phyloP scores from a whole-genome alignment of 2,329 filamentous ascomycete genomes.

The Ceratocystis ficicola region DNA sequence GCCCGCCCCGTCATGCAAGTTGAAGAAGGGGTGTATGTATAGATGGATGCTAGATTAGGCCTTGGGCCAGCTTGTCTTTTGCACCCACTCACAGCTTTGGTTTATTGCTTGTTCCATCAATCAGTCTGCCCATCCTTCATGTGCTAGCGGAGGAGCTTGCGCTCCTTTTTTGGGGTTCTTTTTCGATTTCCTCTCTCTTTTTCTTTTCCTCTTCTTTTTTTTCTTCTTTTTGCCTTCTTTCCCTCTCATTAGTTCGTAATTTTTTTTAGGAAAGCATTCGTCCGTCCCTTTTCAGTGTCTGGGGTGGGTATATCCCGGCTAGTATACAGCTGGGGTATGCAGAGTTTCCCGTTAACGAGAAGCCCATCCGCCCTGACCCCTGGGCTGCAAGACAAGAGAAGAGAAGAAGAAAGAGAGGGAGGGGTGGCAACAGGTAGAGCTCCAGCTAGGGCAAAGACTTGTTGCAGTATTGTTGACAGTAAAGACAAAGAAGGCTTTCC shows the following conservation, averaged over 20 bases:
- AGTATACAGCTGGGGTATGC: conserved; percentile 1
- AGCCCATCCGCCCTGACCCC: not conserved
- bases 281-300: not conserved
- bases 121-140: not conserved
- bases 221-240: not conserved
- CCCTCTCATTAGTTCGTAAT: not conserved
- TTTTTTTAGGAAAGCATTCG: not conserved
- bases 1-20: not conserved
- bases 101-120: not conserved
- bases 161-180: not conserved
- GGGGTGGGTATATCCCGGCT: conserved; percentile 9
- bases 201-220: not conserved
- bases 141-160: not conserved
- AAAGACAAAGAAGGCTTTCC: too few relatives aligned
- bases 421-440: not conserved
- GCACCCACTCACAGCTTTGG: not conserved
- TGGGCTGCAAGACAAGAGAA: not conserved
- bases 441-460: not conserved
- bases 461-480: too few relatives aligned
- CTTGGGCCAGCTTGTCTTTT: too few relatives aligned
- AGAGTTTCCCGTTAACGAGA: not conserved
- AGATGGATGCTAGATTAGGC: too few relatives aligned
- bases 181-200: not conserved
- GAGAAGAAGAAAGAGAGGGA: not conserved
- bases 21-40: not conserved